Evolutionary conservation across 495 filamentous ascomycete genomes (phyloP).

Genomic region (Aspergillus hancockii): DNA sequence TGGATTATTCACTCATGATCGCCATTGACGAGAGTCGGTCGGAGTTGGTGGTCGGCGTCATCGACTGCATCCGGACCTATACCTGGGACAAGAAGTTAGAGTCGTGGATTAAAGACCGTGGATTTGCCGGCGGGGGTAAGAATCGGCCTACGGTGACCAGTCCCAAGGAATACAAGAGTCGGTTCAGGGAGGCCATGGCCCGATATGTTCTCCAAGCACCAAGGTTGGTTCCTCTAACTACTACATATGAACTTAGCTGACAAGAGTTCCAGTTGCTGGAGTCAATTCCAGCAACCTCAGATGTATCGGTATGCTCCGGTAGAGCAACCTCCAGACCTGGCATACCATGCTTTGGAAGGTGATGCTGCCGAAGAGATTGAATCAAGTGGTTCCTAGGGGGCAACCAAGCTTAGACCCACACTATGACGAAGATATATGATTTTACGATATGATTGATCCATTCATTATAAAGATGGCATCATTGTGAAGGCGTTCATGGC

Average conservation of each 20-base stretch:
- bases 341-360: slow-evolving; percentile 21
- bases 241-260: slow-evolving; percentile 5
- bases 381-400: slow-evolving; percentile 7
- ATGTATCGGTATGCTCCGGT: slow-evolving; percentile 43
- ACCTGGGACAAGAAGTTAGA: slow-evolving; percentile 99
- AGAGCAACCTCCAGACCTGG: slow-evolving; percentile 31
- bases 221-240: slow-evolving; percentile 42
- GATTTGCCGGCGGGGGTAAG: slow-evolving; percentile 78
- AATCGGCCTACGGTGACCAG: slow-evolving; percentile 95
- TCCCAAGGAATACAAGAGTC: slow-evolving; percentile 94
- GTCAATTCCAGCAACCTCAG: slow-evolving; percentile 62
- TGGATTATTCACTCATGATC: slow-evolving; percentile 99
- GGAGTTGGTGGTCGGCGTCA: slow-evolving; percentile 95
- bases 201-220: slow-evolving; percentile 79
- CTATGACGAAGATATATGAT: slow-evolving; percentile 12
- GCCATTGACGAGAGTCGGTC: slow-evolving; percentile 87
- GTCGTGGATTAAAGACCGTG: slow-evolving; percentile 96
- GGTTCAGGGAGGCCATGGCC: slow-evolving; percentile 96
- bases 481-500: not conserved
- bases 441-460: slow-evolving; percentile 8
- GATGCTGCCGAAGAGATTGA: slow-evolving; percentile 28
- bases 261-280: slow-evolving; percentile 60
- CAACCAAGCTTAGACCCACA: not conserved
- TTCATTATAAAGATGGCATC: not conserved
- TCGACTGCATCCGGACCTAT: slow-evolving; percentile 97